phyloP scores from a whole-genome alignment of 495 filamentous ascomycete species.

The Xylaria acuta region DNA sequence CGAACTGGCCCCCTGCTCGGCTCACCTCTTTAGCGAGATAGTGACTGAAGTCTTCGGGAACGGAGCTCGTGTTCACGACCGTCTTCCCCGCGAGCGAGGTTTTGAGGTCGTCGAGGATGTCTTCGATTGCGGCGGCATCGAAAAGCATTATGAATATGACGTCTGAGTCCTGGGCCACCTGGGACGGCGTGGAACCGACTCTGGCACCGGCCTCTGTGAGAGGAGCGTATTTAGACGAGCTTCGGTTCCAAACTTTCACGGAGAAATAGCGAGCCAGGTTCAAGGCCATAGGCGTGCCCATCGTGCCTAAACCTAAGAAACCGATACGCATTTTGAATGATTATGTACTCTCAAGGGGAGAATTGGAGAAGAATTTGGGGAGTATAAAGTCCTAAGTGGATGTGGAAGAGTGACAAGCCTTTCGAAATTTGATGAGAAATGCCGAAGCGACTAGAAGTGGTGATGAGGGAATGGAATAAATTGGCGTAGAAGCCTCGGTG shows the following conservation, averaged over 20 bases:
- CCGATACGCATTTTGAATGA: conserved; percentile 17
- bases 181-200: conserved; percentile 15
- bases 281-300: conserved; percentile 28
- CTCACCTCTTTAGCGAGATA: conserved; percentile 17
- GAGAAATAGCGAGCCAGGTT: conserved; percentile 23
- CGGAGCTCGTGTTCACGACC: conserved; percentile 28
- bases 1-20: conserved; percentile 16
- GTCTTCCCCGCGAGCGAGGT: conserved; percentile 21
- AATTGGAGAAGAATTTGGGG: background rate
- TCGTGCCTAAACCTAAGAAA: conserved; percentile 27
- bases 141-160: conserved; percentile 30
- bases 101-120: conserved; percentile 19
- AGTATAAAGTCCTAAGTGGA: background rate
- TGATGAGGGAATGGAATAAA: background rate
- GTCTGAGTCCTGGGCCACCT: conserved; percentile 25
- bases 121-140: conserved; percentile 19
- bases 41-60: conserved; percentile 23
- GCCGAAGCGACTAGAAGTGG: background rate
- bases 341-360: background rate
- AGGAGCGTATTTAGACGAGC: conserved; percentile 17
- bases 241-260: conserved; percentile 26
- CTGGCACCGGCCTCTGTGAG: conserved; percentile 16
- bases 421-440: background rate
- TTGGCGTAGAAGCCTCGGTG: background rate
- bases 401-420: background rate